phyloP scores from a whole-genome alignment of 352 stramenopile species.

The Bremia lactucae region DNA sequence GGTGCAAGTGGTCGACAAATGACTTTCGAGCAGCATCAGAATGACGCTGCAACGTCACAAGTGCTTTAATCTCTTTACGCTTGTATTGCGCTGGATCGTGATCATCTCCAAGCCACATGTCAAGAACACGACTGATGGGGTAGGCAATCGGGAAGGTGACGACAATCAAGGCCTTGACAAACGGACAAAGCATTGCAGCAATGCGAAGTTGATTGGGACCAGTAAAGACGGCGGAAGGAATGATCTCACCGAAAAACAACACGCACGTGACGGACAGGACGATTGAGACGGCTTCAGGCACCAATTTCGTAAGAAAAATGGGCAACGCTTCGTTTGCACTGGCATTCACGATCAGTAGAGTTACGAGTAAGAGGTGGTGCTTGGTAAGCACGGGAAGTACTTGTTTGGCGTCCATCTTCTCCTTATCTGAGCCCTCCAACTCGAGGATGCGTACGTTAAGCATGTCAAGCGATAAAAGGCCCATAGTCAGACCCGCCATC shows the following conservation, averaged over 20 bases:
- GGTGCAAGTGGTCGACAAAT: constrained; percentile 28
- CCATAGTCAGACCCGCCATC: constrained; percentile 74
- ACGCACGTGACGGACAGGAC: constrained; percentile 94
- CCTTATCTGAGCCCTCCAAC: constrained; percentile 51
- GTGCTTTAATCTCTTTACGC: constrained; percentile 80
- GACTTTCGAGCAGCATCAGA: constrained; percentile 27
- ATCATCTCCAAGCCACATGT: constrained; percentile 79
- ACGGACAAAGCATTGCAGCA: constrained; percentile 64
- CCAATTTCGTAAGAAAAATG: constrained; percentile 88
- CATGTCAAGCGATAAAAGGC: constrained; percentile 67
- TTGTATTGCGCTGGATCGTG: constrained; percentile 78
- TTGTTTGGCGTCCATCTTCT: constrained; percentile 67
- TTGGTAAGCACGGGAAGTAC: constrained; percentile 85
- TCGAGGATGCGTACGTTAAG: constrained; percentile 74
- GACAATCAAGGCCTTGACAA: constrained; percentile 82
- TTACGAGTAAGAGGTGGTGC: constrained; percentile 91
- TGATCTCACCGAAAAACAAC: constrained; percentile 93
- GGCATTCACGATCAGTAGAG: constrained; percentile 91
- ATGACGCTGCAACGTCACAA: constrained; percentile 71
- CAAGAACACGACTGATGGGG: constrained; percentile 86
- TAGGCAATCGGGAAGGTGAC: constrained; percentile 84
- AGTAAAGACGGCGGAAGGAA: constrained; percentile 93
- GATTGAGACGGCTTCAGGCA: constrained; percentile 83
- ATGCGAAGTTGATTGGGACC: constrained; percentile 89
- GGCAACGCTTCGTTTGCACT: constrained; percentile 90